These are phyloP conservation scores for Acrocalymma vagum DNA, from an alignment of 2,329 filamentous ascomycete genomes.

Conservation along the genomic window DNA sequence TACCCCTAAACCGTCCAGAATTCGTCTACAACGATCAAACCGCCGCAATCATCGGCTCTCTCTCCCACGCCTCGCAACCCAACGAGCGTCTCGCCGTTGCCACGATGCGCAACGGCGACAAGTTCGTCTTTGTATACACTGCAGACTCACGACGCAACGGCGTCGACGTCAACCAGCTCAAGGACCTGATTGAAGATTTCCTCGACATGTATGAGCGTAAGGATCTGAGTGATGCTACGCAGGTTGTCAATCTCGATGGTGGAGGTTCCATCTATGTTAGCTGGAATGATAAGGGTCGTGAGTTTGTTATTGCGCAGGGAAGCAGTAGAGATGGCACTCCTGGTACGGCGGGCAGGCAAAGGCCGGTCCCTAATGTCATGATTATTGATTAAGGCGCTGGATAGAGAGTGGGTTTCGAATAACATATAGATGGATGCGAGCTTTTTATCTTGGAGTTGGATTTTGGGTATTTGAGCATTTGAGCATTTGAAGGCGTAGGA, in stretches of 20 bases:
- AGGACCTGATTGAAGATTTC: conserved; percentile 1
- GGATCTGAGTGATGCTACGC: conserved; percentile 1
- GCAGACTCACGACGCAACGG: neutral
- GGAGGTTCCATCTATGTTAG: conserved; percentile 1
- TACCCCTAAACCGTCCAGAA: neutral
- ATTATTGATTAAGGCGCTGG: no score
- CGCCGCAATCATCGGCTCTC: neutral
- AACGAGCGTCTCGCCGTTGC: conserved; percentile 5
- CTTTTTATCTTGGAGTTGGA: no score
- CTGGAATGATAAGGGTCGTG: conserved; percentile 4
- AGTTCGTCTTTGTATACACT: conserved; percentile 4
- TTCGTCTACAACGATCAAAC: conserved; percentile 1
- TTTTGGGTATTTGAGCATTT: no score
- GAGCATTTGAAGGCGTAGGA: no score
- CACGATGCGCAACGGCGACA: conserved; percentile 1
- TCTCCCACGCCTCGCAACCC: neutral
- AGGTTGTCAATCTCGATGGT: conserved; percentile 4
- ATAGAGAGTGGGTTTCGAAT: no score
- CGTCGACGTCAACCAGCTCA: neutral
- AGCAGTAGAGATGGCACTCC: no score
- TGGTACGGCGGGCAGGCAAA: no score
- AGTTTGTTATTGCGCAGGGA: no score
- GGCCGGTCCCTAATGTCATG: no score
- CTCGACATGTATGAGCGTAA: neutral
- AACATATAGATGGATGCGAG: no score